Percentiles rank a stretch among this genome's conserved stretches.
Conservation (phyloP, 139 green algal genomes). For the Picochlorum sp. region DNA sequence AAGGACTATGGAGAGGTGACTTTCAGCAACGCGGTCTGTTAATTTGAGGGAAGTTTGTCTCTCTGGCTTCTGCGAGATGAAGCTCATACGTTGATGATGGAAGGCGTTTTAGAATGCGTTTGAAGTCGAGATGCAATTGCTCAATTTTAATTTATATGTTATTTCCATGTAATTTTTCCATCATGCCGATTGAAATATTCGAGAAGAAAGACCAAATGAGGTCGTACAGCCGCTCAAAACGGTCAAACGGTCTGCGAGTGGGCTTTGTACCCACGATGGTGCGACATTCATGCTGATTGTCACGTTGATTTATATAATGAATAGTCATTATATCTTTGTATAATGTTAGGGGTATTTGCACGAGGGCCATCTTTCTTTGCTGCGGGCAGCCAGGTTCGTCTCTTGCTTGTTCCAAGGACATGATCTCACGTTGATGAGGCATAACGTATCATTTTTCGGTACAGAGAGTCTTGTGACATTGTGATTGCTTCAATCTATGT, state of each 20-base stretch:
- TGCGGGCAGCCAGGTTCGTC: constrained; percentile 53
- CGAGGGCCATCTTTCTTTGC: constrained; percentile 85
- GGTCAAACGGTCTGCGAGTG: constrained; percentile 50
- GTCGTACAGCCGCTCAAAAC: constrained; percentile 49
- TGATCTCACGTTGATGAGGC: not conserved
- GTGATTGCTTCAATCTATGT: constrained; percentile 96
- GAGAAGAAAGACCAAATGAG: constrained; percentile 46
- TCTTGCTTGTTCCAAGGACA: not conserved
- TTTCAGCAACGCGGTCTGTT: constrained; percentile 36
- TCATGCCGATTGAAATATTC: not conserved
- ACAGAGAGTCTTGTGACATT: constrained; percentile 62
- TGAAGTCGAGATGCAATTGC: too few species aligned
- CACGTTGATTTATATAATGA: too few species aligned
- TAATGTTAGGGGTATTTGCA: constrained; percentile 80
- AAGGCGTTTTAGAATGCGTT: constrained; percentile 35
- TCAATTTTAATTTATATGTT: not conserved
- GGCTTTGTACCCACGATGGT: constrained; percentile 97
- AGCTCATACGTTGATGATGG: constrained; percentile 36
- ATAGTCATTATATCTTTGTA: not conserved
- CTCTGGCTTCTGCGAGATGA: constrained; percentile 43
- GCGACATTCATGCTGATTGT: not conserved
- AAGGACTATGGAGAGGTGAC: constrained; percentile 38
- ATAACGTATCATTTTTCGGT: not conserved
- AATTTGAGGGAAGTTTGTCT: constrained; percentile 20
- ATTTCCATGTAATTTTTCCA: not conserved